Evolutionary conservation across 441 rosid species (phyloP).

Genomic region (Bocquillonia castaneifolia): DNA sequence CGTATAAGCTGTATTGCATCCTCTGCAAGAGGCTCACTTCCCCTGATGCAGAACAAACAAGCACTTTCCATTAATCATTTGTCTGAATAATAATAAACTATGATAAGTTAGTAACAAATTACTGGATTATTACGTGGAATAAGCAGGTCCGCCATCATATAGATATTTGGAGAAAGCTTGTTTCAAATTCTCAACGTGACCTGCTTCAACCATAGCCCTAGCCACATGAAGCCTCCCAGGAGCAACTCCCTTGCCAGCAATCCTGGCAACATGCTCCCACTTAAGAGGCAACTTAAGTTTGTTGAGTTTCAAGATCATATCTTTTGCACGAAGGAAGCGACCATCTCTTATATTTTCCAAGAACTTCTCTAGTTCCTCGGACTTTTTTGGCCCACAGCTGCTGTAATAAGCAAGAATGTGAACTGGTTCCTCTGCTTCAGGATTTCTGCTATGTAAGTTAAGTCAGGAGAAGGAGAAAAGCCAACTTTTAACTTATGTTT

Average conservation of each 20-base stretch:
- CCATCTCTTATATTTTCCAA: conserved; percentile 77
- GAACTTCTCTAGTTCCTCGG: conserved; percentile 58
- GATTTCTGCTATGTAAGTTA: conserved; percentile 33
- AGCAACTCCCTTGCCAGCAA: conserved; percentile 89
- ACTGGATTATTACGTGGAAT: conserved; percentile 47
- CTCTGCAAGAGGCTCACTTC: conserved; percentile 77
- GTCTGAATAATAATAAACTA: background rate
- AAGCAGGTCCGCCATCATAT: conserved; percentile 91
- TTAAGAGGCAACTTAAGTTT: conserved; percentile 72
- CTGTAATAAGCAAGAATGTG: conserved; percentile 94
- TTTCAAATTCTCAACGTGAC: conserved; percentile 72
- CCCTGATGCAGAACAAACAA: conserved; percentile 42
- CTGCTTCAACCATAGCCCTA: conserved; percentile 91
- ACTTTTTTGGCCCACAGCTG: conserved; percentile 62
- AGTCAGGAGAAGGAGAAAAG: background rate
- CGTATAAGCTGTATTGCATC: conserved; percentile 63
- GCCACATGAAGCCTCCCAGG: conserved; percentile 94
- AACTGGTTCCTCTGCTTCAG: conserved; percentile 71
- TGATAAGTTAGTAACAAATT: background rate
- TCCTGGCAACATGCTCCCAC: conserved; percentile 82
- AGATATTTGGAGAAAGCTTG: conserved; percentile 84
- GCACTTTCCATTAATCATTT: background rate
- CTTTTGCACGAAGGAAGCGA: conserved; percentile 71
- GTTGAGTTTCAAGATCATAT: conserved; percentile 67
- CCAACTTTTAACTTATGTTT: background rate